phyloP scores from a whole-genome alignment of 371 early-diverging fungal species.

The Zychaea mexicana region DNA sequence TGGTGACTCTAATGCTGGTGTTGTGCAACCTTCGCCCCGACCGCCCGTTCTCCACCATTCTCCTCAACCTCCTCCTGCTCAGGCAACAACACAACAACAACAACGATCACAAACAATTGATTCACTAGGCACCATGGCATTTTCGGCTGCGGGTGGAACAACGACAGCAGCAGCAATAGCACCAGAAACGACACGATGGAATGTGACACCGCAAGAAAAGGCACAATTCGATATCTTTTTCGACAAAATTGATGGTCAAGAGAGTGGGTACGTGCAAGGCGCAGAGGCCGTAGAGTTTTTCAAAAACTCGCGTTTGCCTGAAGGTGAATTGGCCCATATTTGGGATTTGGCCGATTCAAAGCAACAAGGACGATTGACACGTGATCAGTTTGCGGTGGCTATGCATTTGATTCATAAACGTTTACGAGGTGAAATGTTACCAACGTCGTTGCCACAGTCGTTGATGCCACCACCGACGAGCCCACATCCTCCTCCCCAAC shows the following conservation, averaged over 20 bases:
- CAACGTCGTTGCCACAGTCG: constrained; percentile 63
- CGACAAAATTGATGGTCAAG: constrained; percentile 62
- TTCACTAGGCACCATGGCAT: constrained; percentile 43
- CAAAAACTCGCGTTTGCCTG: constrained; percentile 77
- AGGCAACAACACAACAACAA: no score
- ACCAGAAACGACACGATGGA: constrained; percentile 55
- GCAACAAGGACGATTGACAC: constrained; percentile 75
- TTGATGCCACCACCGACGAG: constrained; percentile 53
- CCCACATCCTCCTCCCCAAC: constrained; percentile 9
- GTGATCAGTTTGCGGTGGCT: constrained; percentile 94
- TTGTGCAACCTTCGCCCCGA: background rate
- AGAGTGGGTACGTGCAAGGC: constrained; percentile 31
- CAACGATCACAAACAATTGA: constrained; percentile 40
- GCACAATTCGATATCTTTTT: constrained; percentile 73
- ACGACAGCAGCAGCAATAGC: constrained; percentile 17
- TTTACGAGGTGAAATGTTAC: constrained; percentile 72
- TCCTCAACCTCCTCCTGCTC: background rate
- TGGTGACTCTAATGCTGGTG: background rate
- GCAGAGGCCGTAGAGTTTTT: constrained; percentile 82
- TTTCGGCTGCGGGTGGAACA: constrained; percentile 16
- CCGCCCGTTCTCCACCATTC: no score
- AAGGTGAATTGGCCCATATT: constrained; percentile 74
- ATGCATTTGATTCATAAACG: constrained; percentile 90
- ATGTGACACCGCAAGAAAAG: constrained; percentile 69
- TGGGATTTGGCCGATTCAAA: constrained; percentile 85